Evolutionary conservation across 345 rosid genomes (phyloP).

Genomic region (Gynandropsis gynandra): DNA sequence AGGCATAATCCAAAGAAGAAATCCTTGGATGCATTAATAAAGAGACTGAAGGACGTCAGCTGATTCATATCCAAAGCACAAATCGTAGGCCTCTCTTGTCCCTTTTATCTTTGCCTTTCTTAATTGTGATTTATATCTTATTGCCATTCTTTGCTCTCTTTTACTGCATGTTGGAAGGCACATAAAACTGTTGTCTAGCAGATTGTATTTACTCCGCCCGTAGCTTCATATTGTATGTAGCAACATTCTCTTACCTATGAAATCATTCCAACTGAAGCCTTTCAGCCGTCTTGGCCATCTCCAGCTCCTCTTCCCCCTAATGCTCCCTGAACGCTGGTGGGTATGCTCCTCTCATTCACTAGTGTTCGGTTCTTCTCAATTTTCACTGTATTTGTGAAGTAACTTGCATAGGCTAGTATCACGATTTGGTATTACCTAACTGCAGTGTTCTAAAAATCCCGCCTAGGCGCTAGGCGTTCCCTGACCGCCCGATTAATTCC

Average conservation of each 20-base stretch:
- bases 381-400: too few relatives aligned
- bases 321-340: background rate
- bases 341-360: too few relatives aligned
- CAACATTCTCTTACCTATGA: conserved; percentile 19
- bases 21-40: conserved; percentile 82
- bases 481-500: too few relatives aligned
- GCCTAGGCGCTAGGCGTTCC: too few relatives aligned
- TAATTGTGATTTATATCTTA: conserved; percentile 16
- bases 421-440: too few relatives aligned
- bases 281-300: conserved; percentile 2
- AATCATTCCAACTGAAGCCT: conserved; percentile 22
- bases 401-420: too few relatives aligned
- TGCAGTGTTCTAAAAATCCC: too few relatives aligned
- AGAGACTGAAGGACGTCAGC: conserved; percentile 83
- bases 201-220: conserved; percentile 23
- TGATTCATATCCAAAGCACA: conserved; percentile 29
- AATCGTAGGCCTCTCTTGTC: conserved; percentile 27
- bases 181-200: conserved; percentile 15
- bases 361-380: too few relatives aligned
- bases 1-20: conserved; percentile 87
- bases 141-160: conserved; percentile 22
- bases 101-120: conserved; percentile 14
- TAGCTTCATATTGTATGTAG: conserved; percentile 25
- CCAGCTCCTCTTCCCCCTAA: too few relatives aligned
- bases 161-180: background rate